Evolutionary conservation across 2,329 filamentous ascomycete genomes (phyloP), one percentile per base, ranked within the genome.

Genomic region (Dactylella cylindrospora): DNA sequence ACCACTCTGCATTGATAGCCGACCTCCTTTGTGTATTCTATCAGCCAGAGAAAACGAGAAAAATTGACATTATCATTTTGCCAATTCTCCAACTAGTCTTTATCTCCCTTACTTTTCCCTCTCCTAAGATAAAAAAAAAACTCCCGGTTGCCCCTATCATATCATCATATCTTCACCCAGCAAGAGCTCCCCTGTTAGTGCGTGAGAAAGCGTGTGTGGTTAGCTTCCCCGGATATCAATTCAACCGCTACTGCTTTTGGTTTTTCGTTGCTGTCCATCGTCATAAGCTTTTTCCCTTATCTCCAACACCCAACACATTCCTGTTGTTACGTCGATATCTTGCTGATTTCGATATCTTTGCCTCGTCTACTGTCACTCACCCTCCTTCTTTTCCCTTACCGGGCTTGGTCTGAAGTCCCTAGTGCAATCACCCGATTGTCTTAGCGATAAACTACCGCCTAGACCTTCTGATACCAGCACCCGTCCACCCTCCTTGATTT

Each of bases 231-330:
- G 28, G 44, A 47, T 47, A 13, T 22, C 41, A 33, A 45, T 45
- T 45, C 41, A 55, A 32, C 49, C 25, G 49, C 38, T 36, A 32
- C 29, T 28, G 19, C 39, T 31, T 19, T 23, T 36, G n/a, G n/a
- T n/a, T n/a, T n/a, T n/a, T n/a, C n/a, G n/a, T n/a, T 53, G 39
- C 6, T 19, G 12, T 45, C 33, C 25, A 12, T 33, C 31, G 22
- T 40, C 35, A 17, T 36, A 26, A 33, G 22, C 25, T 15, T 26
- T 29, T 7, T 38, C 33, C 41, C 55, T 61, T 61, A 61, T 61
- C 55, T 61, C 55, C 55, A 53, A 61, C 47, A 47, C 46, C 28
- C 54, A 52, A 53, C 47, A 53, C 55, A 61, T 46, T 53, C 15
- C n/a, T n/a, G n/a, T n/a, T n/a, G n/a, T n/a, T n/a, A n/a, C n/a